Evolutionary conservation across 768 basidiomycete species (phyloP).

Genomic region (Tulasnella sp.): DNA sequence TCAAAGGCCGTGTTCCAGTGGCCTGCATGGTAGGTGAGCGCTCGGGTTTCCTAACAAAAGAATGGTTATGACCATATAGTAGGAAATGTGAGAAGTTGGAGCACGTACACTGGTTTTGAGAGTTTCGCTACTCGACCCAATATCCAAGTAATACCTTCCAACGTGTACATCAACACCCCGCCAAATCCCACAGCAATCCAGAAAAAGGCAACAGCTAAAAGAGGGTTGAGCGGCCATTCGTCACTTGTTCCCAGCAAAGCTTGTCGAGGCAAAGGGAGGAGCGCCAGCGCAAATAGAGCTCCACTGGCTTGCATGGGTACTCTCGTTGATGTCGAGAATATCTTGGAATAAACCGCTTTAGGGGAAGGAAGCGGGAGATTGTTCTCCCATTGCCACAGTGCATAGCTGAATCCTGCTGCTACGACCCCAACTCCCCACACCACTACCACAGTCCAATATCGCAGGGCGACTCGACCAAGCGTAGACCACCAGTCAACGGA

Average conservation of each 20-base stretch:
- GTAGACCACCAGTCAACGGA: slow-evolving; percentile 67
- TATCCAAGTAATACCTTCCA: not conserved
- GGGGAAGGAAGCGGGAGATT: slow-evolving; percentile 5
- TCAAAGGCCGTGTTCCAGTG: not conserved
- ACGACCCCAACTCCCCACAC: slow-evolving; percentile 75
- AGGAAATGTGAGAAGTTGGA: too few species aligned
- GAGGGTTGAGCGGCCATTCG: slow-evolving; percentile 42
- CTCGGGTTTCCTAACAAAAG: not conserved
- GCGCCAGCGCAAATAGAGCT: slow-evolving; percentile 44
- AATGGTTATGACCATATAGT: not conserved
- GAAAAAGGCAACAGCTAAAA: slow-evolving; percentile 55
- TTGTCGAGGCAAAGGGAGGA: slow-evolving; percentile 54
- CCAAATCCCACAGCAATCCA: slow-evolving; percentile 40
- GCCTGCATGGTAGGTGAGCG: not conserved
- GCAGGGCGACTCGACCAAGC: slow-evolving; percentile 61
- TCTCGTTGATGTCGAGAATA: not conserved
- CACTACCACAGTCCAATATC: slow-evolving; percentile 69
- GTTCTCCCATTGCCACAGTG: slow-evolving; percentile 41
- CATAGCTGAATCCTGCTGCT: slow-evolving; percentile 51
- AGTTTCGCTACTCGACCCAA: not conserved
- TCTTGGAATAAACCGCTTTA: not conserved
- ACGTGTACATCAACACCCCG: not conserved
- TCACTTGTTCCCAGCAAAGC: slow-evolving; percentile 60
- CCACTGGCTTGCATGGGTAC: not conserved
- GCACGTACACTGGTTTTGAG: not conserved